phyloP scores from a whole-genome alignment of 2,329 filamentous ascomycete genomes.

The Colletotrichum trifolii region DNA sequence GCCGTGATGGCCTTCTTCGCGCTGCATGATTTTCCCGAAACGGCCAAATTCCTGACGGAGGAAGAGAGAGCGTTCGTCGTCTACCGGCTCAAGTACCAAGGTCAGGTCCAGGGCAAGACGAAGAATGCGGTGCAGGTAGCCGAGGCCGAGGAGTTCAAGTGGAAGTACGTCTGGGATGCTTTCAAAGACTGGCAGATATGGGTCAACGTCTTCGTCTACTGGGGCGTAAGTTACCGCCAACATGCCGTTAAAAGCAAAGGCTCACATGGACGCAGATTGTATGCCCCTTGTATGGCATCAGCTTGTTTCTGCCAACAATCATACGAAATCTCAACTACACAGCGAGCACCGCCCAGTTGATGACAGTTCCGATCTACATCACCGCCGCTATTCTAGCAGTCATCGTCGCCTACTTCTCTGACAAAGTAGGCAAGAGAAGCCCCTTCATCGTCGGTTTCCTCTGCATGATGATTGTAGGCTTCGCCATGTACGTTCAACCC shows the following conservation, averaged over 20 bases:
- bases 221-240: conserved; percentile 63
- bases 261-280: conserved; percentile 51
- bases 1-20: conserved; percentile 76
- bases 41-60: conserved; percentile 77
- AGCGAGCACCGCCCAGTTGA: conserved; percentile 69
- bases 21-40: conserved; percentile 84
- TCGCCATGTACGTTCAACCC: conserved; percentile 58
- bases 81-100: conserved; percentile 75
- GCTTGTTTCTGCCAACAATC: conserved; percentile 72
- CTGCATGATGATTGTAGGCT: conserved; percentile 65
- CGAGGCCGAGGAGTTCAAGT: conserved; percentile 79
- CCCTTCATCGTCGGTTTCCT: conserved; percentile 68
- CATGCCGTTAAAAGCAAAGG: conserved; percentile 39
- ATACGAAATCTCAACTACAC: conserved; percentile 69
- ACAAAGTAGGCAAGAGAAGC: conserved; percentile 62
- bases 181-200: conserved; percentile 85
- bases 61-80: conserved; percentile 78
- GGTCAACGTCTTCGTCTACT: conserved; percentile 70
- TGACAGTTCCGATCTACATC: conserved; percentile 71
- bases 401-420: conserved; percentile 64
- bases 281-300: conserved; percentile 66
- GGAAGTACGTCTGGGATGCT: conserved; percentile 78
- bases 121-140: conserved; percentile 54
- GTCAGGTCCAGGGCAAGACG: conserved; percentile 42
- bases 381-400: conserved; percentile 71